phyloP scores from a whole-genome alignment of 2,329 filamentous ascomycete genomes.

The Colletotrichum zoysiae region DNA sequence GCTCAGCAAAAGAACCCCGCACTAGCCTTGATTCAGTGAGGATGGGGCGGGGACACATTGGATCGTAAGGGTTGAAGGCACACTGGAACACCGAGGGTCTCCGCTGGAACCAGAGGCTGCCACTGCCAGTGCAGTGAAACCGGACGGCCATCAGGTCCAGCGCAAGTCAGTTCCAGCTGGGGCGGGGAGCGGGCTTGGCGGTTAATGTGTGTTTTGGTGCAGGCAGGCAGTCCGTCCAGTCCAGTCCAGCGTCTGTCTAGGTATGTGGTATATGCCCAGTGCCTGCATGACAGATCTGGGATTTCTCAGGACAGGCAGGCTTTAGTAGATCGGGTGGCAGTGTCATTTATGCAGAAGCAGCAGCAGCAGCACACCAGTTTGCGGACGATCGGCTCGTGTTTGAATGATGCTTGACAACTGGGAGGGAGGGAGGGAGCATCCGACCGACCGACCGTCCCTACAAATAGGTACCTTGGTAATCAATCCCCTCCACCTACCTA shows the following conservation, averaged over 20 bases:
- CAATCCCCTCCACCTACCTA: too few species aligned
- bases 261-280: not conserved
- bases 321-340: constrained; percentile 19
- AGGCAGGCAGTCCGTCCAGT: too few species aligned
- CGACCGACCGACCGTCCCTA: too few species aligned
- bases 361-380: not conserved
- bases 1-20: constrained; percentile 41
- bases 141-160: constrained; percentile 19
- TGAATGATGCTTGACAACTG: constrained; percentile 37
- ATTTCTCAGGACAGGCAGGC: not conserved
- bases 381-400: constrained; percentile 31
- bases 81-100: constrained; percentile 5
- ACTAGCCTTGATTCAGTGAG: constrained; percentile 41
- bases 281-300: constrained; percentile 26
- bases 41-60: not conserved
- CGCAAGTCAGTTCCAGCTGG: constrained; percentile 30
- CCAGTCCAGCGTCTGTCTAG: not conserved
- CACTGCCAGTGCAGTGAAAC: constrained; percentile 35
- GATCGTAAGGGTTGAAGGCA: not conserved
- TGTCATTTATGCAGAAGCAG: not conserved
- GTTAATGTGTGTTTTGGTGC: constrained; percentile 23
- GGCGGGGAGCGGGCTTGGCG: constrained; percentile 30
- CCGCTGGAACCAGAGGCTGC: constrained; percentile 24
- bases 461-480: too few species aligned
- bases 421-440: constrained; percentile 29